Percentiles rank a stretch among this genome's conserved stretches.
Evolutionary conservation across 192 early-diverging fungal genomes (phyloP).

Genomic region (Helicostylum pulchrum): DNA sequence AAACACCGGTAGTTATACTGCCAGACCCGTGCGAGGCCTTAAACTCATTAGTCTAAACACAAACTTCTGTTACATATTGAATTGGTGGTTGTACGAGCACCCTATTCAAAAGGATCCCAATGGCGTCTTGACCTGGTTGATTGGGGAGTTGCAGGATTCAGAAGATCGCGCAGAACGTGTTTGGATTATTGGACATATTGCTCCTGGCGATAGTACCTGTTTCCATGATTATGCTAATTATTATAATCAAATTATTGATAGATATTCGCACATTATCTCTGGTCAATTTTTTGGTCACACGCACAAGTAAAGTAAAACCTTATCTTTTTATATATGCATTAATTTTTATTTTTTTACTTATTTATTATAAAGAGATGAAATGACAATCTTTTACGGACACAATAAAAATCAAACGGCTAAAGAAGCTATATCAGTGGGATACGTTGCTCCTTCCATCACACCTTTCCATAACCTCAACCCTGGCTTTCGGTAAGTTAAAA

Average conservation of each 20-base stretch:
- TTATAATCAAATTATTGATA: slow-evolving; percentile 53
- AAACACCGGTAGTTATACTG: slow-evolving; percentile 49
- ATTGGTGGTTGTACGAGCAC: slow-evolving; percentile 51
- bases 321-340: background rate
- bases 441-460: slow-evolving; percentile 51
- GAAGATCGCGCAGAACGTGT: slow-evolving; percentile 52
- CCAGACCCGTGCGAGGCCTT: slow-evolving; percentile 41
- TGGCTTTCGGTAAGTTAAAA: slow-evolving; percentile 42
- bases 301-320: slow-evolving; percentile 32
- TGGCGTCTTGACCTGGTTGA: slow-evolving; percentile 48
- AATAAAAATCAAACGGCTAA: slow-evolving; percentile 29
- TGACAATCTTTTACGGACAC: slow-evolving; percentile 48
- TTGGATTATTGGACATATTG: slow-evolving; percentile 59
- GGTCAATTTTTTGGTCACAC: slow-evolving; percentile 59
- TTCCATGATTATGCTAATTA: slow-evolving; percentile 50
- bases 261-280: slow-evolving; percentile 53
- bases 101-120: slow-evolving; percentile 48
- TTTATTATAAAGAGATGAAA: slow-evolving; percentile 46
- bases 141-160: slow-evolving; percentile 46
- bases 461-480: slow-evolving; percentile 53
- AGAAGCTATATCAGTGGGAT: slow-evolving; percentile 46
- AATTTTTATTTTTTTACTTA: background rate
- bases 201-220: slow-evolving; percentile 45
- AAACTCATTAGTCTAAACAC: slow-evolving; percentile 54
- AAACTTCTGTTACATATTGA: slow-evolving; percentile 57